Conservation (phyloP, 371 early-diverging fungal genomes). For the Syncephalastrum racemosum region DNA sequence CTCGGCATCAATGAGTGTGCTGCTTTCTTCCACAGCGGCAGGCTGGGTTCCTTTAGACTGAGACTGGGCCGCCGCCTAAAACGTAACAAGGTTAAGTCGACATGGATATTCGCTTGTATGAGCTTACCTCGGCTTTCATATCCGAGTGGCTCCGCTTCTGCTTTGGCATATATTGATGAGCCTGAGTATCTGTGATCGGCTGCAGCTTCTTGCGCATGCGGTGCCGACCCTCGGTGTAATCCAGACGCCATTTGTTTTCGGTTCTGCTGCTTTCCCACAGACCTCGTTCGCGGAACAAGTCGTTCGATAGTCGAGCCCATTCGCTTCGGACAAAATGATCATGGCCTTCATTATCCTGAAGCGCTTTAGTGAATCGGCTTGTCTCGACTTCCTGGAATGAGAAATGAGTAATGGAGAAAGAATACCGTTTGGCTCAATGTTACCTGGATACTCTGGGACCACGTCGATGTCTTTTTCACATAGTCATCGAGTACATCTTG, state of each 20-base stretch:
- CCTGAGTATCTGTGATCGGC: conserved; percentile 19
- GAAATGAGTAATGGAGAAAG: background rate
- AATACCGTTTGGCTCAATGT: background rate
- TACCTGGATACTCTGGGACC: conserved; percentile 64
- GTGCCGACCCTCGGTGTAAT: conserved; percentile 70
- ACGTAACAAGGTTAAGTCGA: no score
- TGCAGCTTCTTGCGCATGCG: conserved; percentile 63
- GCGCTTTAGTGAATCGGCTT: conserved; percentile 55
- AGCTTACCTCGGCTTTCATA: conserved; percentile 4
- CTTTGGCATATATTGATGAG: conserved; percentile 53
- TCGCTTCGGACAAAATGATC: conserved; percentile 65
- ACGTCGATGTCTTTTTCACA: conserved; percentile 48
- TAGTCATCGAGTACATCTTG: conserved; percentile 59
- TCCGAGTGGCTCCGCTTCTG: conserved; percentile 18
- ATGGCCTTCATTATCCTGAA: conserved; percentile 64
- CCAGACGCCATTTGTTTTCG: conserved; percentile 64
- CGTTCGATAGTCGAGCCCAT: conserved; percentile 60
- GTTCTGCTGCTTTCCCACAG: conserved; percentile 56
- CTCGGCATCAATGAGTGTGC: background rate
- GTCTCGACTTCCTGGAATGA: conserved; percentile 50
- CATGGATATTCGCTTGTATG: background rate
- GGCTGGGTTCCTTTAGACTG: no score
- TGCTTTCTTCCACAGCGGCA: background rate
- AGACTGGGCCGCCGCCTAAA: no score
- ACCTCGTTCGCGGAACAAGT: conserved; percentile 60